Evolutionary conservation across 495 filamentous ascomycete species (phyloP), one percentile per base, ranked within the genome.

Genomic region (Neurospora sublineolata): DNA sequence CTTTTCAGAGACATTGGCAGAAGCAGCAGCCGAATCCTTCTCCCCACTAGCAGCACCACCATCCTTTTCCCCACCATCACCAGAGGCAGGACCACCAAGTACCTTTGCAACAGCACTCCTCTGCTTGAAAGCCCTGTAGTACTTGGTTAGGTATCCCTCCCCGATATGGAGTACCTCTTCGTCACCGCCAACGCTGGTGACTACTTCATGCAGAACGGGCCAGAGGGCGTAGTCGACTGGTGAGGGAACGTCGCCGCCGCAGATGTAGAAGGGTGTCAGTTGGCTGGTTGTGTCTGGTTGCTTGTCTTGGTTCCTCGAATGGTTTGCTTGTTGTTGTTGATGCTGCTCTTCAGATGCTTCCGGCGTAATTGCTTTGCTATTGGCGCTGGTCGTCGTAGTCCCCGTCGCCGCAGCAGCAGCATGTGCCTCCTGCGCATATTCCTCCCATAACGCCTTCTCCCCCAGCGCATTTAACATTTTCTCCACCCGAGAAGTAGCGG

Each of bases 191-290:
- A 4, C 23, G 52, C 18, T 7, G 30, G 64, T 37, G 18, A 87
- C 80, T 11, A 92, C 85, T 37, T 89, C 85, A 68, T 89, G 78
- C 46, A 94, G 79, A 11, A 92, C 84, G 0, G 92, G 91, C 89
- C 89, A 93, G 11, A 92, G 81, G 0, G 88, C 87, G 75, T 87
- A 93, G 77, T 94, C 92, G 11, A 88, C 90, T 18, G 92, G 83
- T 3, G 85, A 84, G 18, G 90, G 84, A 2, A 73, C 73, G 0
- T 79, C 71, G 0, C 89, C 90, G 18, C 86, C 86, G 6, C 92
- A 86, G 73, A 89, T 92, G 37, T 77, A 68, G 78, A 79, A 70
- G 68, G 39, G 14, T 18, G 37, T 23, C 10, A 16, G 20, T 4
- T 44, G 12, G 4, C n/a, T 16, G 12, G 37, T 23, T 11, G 40